Conservation (phyloP, 192 early-diverging fungal species). For the Spinellus fusiger region DNA sequence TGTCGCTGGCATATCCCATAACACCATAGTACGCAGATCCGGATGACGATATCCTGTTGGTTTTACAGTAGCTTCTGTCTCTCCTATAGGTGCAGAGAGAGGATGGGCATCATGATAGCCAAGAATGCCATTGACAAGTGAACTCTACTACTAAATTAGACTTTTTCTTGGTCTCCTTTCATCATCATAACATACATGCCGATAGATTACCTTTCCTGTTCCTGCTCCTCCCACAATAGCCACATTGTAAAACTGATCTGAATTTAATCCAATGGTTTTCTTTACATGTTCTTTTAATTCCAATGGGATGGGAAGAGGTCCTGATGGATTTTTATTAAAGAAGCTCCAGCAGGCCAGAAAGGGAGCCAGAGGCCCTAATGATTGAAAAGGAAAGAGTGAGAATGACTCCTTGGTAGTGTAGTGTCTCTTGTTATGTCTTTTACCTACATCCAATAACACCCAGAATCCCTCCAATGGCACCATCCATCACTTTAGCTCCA, state of each 20-base stretch:
- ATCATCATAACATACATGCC: slow-evolving; percentile 5
- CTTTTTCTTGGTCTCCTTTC: background rate
- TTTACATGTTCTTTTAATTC: slow-evolving; percentile 17
- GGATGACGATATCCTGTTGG: slow-evolving; percentile 26
- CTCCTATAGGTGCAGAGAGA: slow-evolving; percentile 24
- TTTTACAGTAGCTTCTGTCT: slow-evolving; percentile 21
- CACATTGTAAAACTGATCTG: slow-evolving; percentile 31
- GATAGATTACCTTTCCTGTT: slow-evolving; percentile 30
- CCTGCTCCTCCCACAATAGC: slow-evolving; percentile 31
- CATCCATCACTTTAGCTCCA: slow-evolving; percentile 26
- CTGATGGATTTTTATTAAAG: slow-evolving; percentile 20
- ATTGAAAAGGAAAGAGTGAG: background rate
- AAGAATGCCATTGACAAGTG: slow-evolving; percentile 33
- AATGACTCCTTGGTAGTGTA: background rate
- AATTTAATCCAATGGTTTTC: slow-evolving; percentile 24
- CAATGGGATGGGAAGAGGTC: slow-evolving; percentile 18
- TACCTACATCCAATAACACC: slow-evolving; percentile 33
- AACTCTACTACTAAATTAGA: slow-evolving; percentile 12
- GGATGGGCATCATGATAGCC: slow-evolving; percentile 22
- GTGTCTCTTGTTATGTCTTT: background rate
- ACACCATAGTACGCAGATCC: slow-evolving; percentile 22
- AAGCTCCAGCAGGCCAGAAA: slow-evolving; percentile 28
- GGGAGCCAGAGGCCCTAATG: slow-evolving; percentile 21
- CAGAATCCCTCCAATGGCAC: slow-evolving; percentile 26
- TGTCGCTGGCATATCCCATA: slow-evolving; percentile 35